Evolutionary conservation across 140 eudicot species (phyloP).

Genomic region (Cichorium intybus): DNA sequence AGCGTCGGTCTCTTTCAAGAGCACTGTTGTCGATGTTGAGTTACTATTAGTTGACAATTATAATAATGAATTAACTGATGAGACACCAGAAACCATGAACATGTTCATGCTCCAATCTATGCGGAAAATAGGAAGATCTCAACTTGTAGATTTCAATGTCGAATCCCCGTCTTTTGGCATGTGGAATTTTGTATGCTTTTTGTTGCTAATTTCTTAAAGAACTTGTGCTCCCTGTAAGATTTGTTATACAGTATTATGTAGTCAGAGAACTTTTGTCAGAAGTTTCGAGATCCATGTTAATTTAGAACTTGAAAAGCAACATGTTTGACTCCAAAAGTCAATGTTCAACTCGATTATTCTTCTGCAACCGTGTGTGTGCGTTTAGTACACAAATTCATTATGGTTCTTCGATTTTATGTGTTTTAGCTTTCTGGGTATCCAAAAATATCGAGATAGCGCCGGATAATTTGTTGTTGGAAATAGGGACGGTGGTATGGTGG

Average conservation of each 20-base stretch:
- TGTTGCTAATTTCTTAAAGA: neutral
- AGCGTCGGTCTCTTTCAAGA: neutral
- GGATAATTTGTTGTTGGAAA: slow-evolving; percentile 53
- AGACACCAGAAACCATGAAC: neutral
- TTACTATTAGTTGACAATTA: neutral
- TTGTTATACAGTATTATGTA: neutral
- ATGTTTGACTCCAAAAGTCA: slow-evolving; percentile 13
- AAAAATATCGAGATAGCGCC: slow-evolving; percentile 54
- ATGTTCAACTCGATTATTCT: neutral
- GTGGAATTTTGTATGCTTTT: too few relatives aligned
- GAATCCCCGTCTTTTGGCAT: neutral
- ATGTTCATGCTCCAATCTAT: neutral
- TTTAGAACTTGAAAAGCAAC: neutral
- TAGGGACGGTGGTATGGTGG: slow-evolving; percentile 55
- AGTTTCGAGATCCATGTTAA: neutral
- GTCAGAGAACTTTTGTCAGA: neutral
- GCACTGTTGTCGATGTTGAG: neutral
- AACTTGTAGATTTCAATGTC: neutral
- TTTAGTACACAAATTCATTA: neutral
- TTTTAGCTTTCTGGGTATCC: too few relatives aligned
- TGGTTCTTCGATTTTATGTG: neutral
- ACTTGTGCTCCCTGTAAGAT: neutral
- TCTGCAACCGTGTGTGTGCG: slow-evolving; percentile 3
- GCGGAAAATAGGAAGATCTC: neutral
- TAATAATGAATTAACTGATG: neutral